Conservation (phyloP, 2,329 filamentous ascomycete genomes). For the Ascochyta fabae region DNA sequence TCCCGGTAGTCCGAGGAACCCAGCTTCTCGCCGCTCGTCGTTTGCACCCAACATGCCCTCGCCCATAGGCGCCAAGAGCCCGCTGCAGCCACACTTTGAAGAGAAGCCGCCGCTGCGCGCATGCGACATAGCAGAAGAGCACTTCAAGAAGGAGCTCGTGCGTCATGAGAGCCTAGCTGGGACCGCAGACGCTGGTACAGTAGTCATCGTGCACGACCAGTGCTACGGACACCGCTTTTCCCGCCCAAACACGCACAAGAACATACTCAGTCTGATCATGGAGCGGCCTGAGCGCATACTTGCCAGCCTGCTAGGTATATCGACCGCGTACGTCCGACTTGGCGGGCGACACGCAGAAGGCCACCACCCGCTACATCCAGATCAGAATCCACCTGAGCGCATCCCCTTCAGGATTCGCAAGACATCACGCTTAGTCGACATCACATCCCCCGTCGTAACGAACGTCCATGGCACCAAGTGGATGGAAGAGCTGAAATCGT, state of each 20-base stretch:
- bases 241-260: slow-evolving; percentile 77
- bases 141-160: slow-evolving; percentile 73
- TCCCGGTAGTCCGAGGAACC: slow-evolving; percentile 43
- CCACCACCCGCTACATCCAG: slow-evolving; percentile 69
- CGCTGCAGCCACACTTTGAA: slow-evolving; percentile 47
- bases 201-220: slow-evolving; percentile 89
- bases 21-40: slow-evolving; percentile 52
- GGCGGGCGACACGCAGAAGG: slow-evolving; percentile 80
- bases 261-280: slow-evolving; percentile 78
- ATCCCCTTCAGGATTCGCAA: slow-evolving; percentile 86
- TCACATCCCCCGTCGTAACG: slow-evolving; percentile 79
- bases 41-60: slow-evolving; percentile 51
- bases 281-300: slow-evolving; percentile 91
- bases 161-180: slow-evolving; percentile 60
- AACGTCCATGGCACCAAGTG: slow-evolving; percentile 90
- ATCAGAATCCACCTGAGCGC: slow-evolving; percentile 63
- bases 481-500: slow-evolving; percentile 88
- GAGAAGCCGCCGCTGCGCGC: slow-evolving; percentile 57
- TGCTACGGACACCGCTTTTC: slow-evolving; percentile 95
- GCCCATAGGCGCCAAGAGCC: slow-evolving; percentile 50
- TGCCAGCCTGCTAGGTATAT: slow-evolving; percentile 80
- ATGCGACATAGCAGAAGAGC: slow-evolving; percentile 67
- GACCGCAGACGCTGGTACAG: slow-evolving; percentile 61
- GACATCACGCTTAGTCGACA: slow-evolving; percentile 72
- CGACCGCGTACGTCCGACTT: slow-evolving; percentile 87